These are phyloP conservation scores for Wakefieldia striispora DNA, from an alignment of 768 basidiomycete species.

Conservation along the genomic window DNA sequence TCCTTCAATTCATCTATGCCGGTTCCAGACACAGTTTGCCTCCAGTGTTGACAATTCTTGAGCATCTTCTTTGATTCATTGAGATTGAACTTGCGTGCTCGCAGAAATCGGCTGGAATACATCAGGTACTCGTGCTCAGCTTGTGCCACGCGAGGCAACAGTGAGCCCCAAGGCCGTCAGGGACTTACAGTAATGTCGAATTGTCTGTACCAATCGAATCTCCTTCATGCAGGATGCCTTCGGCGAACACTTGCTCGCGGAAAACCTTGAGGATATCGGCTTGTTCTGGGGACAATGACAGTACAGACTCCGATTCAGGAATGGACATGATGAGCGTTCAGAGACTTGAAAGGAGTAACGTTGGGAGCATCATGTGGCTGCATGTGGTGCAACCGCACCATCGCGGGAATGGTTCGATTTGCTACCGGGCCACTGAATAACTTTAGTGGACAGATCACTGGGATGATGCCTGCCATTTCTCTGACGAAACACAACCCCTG, in stretches of 20 bases:
- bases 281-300: slow-evolving; percentile 24
- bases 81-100: slow-evolving; percentile 65
- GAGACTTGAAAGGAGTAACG: background rate
- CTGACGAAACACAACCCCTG: background rate
- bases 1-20: slow-evolving; percentile 66
- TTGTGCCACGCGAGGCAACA: background rate
- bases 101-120: slow-evolving; percentile 62
- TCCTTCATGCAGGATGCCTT: slow-evolving; percentile 56
- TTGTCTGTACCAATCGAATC: slow-evolving; percentile 62
- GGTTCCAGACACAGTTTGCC: slow-evolving; percentile 56
- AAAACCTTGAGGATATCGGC: slow-evolving; percentile 46
- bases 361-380: too few relatives aligned
- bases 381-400: background rate
- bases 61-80: slow-evolving; percentile 64
- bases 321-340: slow-evolving; percentile 11
- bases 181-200: slow-evolving; percentile 54
- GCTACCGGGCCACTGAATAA: background rate
- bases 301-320: background rate
- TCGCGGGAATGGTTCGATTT: slow-evolving; percentile 5
- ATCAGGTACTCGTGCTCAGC: slow-evolving; percentile 5
- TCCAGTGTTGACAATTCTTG: slow-evolving; percentile 64
- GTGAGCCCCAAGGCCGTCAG: background rate
- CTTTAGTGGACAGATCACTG: background rate
- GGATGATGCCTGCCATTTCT: too few relatives aligned
- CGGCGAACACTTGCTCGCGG: slow-evolving; percentile 48